phyloP scores from a whole-genome alignment of 805 yeast species.

The Clavispora vitiphila region DNA sequence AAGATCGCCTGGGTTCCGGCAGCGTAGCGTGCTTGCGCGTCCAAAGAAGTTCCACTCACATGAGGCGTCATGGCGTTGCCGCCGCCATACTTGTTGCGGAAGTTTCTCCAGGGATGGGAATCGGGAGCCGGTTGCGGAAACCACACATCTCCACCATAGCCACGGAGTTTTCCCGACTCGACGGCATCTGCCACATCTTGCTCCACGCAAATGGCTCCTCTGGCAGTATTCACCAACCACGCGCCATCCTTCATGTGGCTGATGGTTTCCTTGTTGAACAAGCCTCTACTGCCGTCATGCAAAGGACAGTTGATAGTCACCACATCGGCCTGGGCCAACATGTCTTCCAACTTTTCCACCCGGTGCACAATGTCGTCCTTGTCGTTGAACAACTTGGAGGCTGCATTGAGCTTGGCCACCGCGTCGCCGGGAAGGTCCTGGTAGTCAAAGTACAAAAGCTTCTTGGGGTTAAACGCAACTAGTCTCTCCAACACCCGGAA shows the following conservation, averaged over 20 bases:
- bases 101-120: constrained; percentile 71
- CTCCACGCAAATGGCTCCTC: constrained; percentile 74
- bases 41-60: constrained; percentile 72
- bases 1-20: constrained; percentile 64
- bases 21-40: constrained; percentile 74
- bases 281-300: constrained; percentile 63
- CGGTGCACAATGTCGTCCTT: constrained; percentile 49
- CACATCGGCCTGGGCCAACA: constrained; percentile 63
- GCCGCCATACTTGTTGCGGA: constrained; percentile 54
- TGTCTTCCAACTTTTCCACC: constrained; percentile 55
- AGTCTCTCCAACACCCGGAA: constrained; percentile 69
- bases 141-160: constrained; percentile 88
- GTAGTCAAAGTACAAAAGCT: constrained; percentile 70
- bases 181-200: constrained; percentile 76
- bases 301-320: constrained; percentile 77
- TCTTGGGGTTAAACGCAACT: constrained; percentile 68
- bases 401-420: constrained; percentile 32
- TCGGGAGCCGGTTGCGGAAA: constrained; percentile 78
- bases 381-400: constrained; percentile 38
- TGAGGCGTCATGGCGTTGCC: constrained; percentile 88
- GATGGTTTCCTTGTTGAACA: constrained; percentile 60
- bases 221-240: constrained; percentile 71
- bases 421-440: constrained; percentile 59
- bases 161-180: constrained; percentile 60
- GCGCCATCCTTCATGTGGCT: constrained; percentile 71